A percentile compares a stretch with the other conserved stretches of the same genome.
Evolutionary conservation across 2,329 filamentous ascomycete species (phyloP).

Genomic region (Fusarium keratoplasticum): DNA sequence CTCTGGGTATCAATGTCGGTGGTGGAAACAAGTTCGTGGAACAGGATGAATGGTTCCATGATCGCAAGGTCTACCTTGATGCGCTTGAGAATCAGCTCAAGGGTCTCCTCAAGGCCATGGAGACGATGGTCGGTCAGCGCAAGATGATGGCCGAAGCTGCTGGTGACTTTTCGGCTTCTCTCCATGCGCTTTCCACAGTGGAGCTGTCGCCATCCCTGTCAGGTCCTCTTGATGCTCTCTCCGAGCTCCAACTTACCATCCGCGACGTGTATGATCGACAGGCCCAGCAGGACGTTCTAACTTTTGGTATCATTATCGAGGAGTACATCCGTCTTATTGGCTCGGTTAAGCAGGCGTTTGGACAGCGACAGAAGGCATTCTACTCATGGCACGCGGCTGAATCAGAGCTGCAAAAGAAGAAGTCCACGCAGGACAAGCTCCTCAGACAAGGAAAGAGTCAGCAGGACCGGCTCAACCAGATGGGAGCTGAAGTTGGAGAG

Average conservation of each 20-base stretch:
- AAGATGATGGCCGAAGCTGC: slow-evolving; percentile 95
- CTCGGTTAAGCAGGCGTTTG: slow-evolving; percentile 92
- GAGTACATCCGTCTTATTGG: slow-evolving; percentile 98
- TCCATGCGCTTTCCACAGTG: slow-evolving; percentile 92
- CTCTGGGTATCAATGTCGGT: slow-evolving; percentile 82
- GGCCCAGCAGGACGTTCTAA: slow-evolving; percentile 95
- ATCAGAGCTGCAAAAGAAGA: slow-evolving; percentile 89
- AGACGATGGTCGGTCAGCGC: slow-evolving; percentile 89
- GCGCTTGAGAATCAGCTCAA: slow-evolving; percentile 93
- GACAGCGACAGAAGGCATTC: slow-evolving; percentile 93
- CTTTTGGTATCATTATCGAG: slow-evolving; percentile 96
- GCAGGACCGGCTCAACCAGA: slow-evolving; percentile 93
- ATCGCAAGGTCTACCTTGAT: slow-evolving; percentile 93
- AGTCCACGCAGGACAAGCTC: slow-evolving; percentile 91
- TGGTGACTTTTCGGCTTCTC: slow-evolving; percentile 89
- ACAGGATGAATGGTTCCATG: slow-evolving; percentile 99
- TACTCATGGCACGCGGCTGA: slow-evolving; percentile 95
- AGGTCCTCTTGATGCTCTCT: slow-evolving; percentile 88
- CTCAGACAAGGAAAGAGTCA: slow-evolving; percentile 94
- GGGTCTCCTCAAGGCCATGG: slow-evolving; percentile 90
- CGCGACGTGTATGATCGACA: slow-evolving; percentile 96
- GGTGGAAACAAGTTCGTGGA: slow-evolving; percentile 91
- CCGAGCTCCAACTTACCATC: slow-evolving; percentile 93
- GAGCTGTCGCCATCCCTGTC: slow-evolving; percentile 92
- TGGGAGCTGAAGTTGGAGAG: slow-evolving; percentile 93